Conservation (phyloP, 148 eudicot species). For the Rheum nobile region DNA sequence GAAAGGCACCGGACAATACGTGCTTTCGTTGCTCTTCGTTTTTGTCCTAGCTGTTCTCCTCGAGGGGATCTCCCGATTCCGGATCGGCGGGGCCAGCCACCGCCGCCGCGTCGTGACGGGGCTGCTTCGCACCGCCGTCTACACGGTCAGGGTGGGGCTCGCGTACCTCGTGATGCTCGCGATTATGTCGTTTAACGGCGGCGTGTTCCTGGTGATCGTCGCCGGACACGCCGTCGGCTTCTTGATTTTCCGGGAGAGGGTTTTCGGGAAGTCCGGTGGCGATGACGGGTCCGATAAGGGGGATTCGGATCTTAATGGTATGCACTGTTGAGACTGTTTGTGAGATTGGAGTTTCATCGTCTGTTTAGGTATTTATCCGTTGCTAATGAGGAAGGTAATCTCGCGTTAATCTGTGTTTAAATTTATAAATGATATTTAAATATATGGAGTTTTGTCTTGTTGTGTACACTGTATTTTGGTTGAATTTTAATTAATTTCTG, state of each 20-base stretch:
- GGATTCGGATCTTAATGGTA: background rate
- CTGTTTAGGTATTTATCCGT: background rate
- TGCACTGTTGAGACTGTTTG: background rate
- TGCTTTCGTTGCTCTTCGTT: slow-evolving; percentile 22
- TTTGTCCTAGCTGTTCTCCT: slow-evolving; percentile 26
- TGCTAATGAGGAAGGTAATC: background rate
- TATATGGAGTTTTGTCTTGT: too few relatives aligned
- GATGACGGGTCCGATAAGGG: background rate
- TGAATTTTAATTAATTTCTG: background rate
- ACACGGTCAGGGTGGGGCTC: slow-evolving; percentile 23
- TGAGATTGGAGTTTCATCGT: background rate
- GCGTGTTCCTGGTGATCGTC: slow-evolving; percentile 32
- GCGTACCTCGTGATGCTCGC: slow-evolving; percentile 46
- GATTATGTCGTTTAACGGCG: slow-evolving; percentile 48
- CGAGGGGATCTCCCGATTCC: slow-evolving; percentile 27
- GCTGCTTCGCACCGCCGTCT: slow-evolving; percentile 13
- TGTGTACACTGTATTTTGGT: background rate
- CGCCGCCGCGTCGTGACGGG: slow-evolving; percentile 14
- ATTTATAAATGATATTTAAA: too few relatives aligned
- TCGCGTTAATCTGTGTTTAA: background rate
- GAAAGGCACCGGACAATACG: slow-evolving; percentile 26
- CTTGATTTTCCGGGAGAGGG: slow-evolving; percentile 6
- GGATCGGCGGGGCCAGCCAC: background rate
- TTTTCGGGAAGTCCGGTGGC: background rate
- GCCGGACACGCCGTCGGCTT: slow-evolving; percentile 9